phyloP scores from a whole-genome alignment of 1,284 basidiomycete genomes.

The Sphaerobolus stellatus region DNA sequence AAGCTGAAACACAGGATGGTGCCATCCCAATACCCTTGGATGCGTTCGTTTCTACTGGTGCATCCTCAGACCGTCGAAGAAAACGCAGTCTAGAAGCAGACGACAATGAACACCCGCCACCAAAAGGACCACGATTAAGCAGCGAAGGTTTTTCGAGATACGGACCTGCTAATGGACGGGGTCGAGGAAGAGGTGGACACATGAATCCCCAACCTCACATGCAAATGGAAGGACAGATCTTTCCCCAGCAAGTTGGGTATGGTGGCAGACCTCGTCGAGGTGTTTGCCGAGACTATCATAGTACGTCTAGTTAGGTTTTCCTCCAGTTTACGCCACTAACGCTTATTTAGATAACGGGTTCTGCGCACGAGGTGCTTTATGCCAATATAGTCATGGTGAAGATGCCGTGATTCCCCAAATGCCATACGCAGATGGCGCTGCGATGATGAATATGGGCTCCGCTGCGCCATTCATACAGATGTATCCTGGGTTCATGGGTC shows the following conservation, averaged over 20 bases:
- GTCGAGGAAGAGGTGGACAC: constrained; percentile 24
- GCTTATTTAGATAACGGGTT: constrained; percentile 73
- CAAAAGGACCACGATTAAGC: constrained; percentile 68
- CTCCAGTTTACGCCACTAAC: constrained; percentile 9
- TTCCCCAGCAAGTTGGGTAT: constrained; percentile 24
- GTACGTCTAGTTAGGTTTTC: constrained; percentile 48
- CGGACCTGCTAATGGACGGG: constrained; percentile 29
- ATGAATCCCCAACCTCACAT: constrained; percentile 34
- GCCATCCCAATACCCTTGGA: constrained; percentile 81
- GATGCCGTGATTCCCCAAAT: constrained; percentile 65
- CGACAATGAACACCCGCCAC: constrained; percentile 51
- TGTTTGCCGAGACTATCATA: constrained; percentile 86
- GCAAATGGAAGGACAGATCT: constrained; percentile 31
- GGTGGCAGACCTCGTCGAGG: constrained; percentile 39
- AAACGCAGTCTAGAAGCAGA: constrained; percentile 63
- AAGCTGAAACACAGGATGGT: constrained; percentile 41
- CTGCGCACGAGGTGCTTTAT: constrained; percentile 86
- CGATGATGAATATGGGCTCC: constrained; percentile 38
- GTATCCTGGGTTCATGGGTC: constrained; percentile 47
- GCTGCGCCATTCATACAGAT: constrained; percentile 67
- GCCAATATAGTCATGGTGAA: constrained; percentile 89
- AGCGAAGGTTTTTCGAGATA: constrained; percentile 64
- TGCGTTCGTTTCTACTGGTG: constrained; percentile 49
- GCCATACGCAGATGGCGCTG: constrained; percentile 11
- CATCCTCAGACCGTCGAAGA: constrained; percentile 51